Evolutionary conservation across 331 rosid species (phyloP).

Genomic region (Phaseolus coccineus): DNA sequence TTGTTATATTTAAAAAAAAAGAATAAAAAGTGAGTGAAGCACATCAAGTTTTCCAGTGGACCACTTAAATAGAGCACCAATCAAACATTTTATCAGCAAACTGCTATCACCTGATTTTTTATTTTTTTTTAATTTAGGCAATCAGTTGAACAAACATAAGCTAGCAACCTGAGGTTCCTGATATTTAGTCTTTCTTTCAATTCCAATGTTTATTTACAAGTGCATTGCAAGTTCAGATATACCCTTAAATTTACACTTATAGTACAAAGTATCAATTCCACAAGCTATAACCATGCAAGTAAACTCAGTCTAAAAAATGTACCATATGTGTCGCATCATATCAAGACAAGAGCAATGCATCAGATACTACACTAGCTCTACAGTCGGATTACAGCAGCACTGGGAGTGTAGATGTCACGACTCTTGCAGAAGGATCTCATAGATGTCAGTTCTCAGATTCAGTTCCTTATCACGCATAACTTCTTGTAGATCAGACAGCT

Average conservation of each 20-base stretch:
- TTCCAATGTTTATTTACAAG: conserved; percentile 36
- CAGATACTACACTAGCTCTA: not conserved
- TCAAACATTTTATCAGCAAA: not conserved
- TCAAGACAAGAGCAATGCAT: conserved; percentile 13
- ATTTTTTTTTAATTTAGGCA: not conserved
- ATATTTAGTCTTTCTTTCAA: not conserved
- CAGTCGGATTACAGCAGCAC: not conserved
- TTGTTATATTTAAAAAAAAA: no score
- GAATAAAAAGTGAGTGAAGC: no score
- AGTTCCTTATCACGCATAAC: conserved; percentile 96
- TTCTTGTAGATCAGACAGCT: conserved; percentile 95
- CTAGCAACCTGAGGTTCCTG: conserved; percentile 3
- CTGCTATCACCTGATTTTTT: not conserved
- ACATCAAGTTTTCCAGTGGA: no score
- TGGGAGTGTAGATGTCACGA: conserved; percentile 33
- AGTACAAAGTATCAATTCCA: conserved; percentile 19
- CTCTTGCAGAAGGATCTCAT: conserved; percentile 90
- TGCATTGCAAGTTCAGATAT: conserved; percentile 15
- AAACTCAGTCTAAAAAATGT: not conserved
- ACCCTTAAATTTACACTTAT: conserved; percentile 28
- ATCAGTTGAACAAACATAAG: not conserved
- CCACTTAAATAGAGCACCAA: not conserved
- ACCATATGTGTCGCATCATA: conserved; percentile 8
- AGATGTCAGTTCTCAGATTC: conserved; percentile 92
- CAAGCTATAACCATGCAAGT: conserved; percentile 17